Conservation (phyloP, 164 flowering plant species). For the Echeveria elegans region DNA sequence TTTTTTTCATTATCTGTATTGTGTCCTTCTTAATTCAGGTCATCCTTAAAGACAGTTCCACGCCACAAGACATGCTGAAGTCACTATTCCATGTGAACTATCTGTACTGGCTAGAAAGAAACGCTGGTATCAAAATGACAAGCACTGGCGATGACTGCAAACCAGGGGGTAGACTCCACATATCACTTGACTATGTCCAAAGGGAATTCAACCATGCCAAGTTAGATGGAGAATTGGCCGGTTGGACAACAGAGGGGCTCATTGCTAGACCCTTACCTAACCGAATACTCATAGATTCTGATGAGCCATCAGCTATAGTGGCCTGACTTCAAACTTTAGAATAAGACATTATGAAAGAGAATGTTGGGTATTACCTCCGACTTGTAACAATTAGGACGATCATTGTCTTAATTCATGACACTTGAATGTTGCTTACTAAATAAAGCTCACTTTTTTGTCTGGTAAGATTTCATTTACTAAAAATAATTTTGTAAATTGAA, state of each 20-base stretch:
- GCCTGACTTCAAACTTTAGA: too few species aligned
- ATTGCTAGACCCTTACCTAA: conserved; percentile 78
- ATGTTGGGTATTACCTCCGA: too few species aligned
- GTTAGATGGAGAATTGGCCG: conserved; percentile 50
- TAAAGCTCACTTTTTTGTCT: too few species aligned
- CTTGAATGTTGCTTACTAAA: too few species aligned
- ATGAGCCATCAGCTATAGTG: not conserved
- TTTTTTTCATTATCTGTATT: not conserved
- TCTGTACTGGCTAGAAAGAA: conserved; percentile 89
- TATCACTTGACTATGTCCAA: conserved; percentile 72
- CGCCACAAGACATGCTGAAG: conserved; percentile 79
- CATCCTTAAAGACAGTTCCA: conserved; percentile 60
- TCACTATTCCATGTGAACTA: conserved; percentile 82
- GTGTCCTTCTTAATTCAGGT: conserved; percentile 39
- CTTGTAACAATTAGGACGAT: too few species aligned
- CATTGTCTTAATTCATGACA: too few species aligned
- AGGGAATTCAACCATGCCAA: conserved; percentile 79
- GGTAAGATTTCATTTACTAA: too few species aligned
- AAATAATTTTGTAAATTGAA: too few species aligned
- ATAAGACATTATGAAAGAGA: too few species aligned
- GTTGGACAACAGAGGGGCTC: conserved; percentile 84
- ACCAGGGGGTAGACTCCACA: conserved; percentile 66
- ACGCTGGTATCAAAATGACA: conserved; percentile 59
- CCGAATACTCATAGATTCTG: conserved; percentile 33
- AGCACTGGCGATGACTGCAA: conserved; percentile 47